Base-by-base conservation (phyloP, 2,329 filamentous ascomycete genomes). In the Blastomyces emzantsi region DNA sequence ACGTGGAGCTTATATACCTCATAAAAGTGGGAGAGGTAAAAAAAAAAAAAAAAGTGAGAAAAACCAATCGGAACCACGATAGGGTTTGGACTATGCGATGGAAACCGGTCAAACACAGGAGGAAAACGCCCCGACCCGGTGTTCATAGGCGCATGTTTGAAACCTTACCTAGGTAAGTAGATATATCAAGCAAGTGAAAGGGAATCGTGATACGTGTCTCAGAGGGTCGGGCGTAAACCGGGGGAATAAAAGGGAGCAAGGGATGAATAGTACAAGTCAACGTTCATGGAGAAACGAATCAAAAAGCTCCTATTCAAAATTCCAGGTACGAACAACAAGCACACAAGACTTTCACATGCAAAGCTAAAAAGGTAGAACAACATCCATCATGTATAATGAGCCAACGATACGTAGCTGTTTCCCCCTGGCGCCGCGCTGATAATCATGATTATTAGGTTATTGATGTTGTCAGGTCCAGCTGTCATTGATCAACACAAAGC, bases 271-370 rank as follows among this genome's bases (percentile, higher is more conserved):
- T 60, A 67, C 63, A 62, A 45, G 49, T 49, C 9, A 43, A 45
- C 61, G 61, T 22, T 22, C 15, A 63, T 22, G 58, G 33, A 58
- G 56, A 58, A 63, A 59, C 61, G 65, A 62, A 45, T 60, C 62
- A 67, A 64, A 65, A 62, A 67, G 66, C 66, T 67, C 9, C 43
- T 36, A 19, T 22, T n/a, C 54, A 39, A 41, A 57, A 41, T 41
- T 57, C 54, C 9, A 57, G 54, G 54, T 13, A 57, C 54, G 33
- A 22, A 57, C 54, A 57, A 3, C 28, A n/a, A 57, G n/a, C 19
- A 57, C n/a, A 43, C 33, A 57, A 9, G 54, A 6, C 33, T 41
- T 36, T 22, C 33, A 41, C 33, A 57, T 22, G 30, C 33, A 22
- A 57, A 57, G 55, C 28, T 28, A 41, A 43, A 43, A n/a, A 25